Base-by-base conservation (phyloP, 1,284 basidiomycete genomes). In the Cutaneotrichosporon mucoides region DNA sequence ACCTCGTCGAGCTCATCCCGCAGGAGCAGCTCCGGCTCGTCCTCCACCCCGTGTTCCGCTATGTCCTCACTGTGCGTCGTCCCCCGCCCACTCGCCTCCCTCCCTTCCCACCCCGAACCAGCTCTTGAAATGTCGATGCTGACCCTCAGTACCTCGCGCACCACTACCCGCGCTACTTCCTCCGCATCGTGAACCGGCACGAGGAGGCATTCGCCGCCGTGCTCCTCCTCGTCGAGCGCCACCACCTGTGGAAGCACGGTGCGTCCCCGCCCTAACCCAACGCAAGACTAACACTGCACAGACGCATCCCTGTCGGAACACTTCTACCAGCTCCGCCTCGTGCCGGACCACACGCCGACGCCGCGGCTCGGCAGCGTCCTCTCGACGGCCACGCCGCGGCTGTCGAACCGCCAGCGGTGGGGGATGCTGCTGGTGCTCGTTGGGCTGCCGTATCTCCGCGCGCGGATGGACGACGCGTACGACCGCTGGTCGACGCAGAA, bases 21-120 rank as follows among this genome's bases (percentile, higher is more conserved):
- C 92, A 98, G 76, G 93, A 97, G 65, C 95, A 99, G 76, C 84
- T 99, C 24, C 81, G 88, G 61, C 90, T 94, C 67, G 83, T 98
- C 1, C 83, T 99, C 24, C 93, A 97, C 68, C 96, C 96, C 6
- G 94, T 95, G 11, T 81, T 97, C 68, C 92, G 95, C 76, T 99
- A 99, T 81, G 88, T 96, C 56, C 81, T 99, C 47, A 90, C 89
- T 57, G 92, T 93, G 72, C 79, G 86, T 65, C 9, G 16, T 8
- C 6, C 10, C 7, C 33, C 42, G n/a, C 24, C 38, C 38, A 40
- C 24, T 40, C 8, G 38, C 38, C 38, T 9, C 38, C 8, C 38
- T 8, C 38, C 38, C 8, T 40, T 40, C 9, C 38, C 38, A 40
- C 38, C 12, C 38, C 6, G 9, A 35, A 12, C 56, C 24, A 24